A percentile compares a stretch with the other conserved stretches of the same genome.
Conservation (phyloP, 208 protist species). For the Leishmania turanica region DNA sequence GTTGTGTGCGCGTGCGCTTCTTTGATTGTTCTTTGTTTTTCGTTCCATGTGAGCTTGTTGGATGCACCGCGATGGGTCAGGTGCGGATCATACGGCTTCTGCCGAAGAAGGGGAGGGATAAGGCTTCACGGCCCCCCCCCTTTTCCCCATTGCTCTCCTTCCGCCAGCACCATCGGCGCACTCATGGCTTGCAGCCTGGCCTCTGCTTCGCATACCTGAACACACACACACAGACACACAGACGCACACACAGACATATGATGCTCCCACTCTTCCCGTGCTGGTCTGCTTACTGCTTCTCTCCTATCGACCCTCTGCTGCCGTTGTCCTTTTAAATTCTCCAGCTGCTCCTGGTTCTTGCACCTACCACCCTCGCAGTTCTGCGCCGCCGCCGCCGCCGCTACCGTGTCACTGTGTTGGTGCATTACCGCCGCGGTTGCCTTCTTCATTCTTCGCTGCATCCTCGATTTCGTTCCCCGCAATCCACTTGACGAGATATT, state of each 20-base stretch:
- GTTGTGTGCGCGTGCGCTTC: background rate
- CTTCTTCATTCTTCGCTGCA: background rate
- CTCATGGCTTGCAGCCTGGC: background rate
- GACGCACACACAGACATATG: background rate
- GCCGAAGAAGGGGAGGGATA: background rate
- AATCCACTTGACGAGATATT: background rate
- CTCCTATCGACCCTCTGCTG: background rate
- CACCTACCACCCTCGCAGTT: background rate
- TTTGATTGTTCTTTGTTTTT: background rate
- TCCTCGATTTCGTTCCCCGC: background rate
- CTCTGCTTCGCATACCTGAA: background rate
- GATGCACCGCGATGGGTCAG: background rate
- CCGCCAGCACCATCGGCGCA: background rate
- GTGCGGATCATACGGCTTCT: background rate
- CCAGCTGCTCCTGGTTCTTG: no score
- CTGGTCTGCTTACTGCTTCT: background rate
- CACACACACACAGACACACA: background rate
- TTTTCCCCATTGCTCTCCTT: background rate
- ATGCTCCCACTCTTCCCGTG: background rate
- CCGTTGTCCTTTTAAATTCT: background rate
- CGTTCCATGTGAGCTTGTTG: background rate
- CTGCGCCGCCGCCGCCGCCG: background rate
- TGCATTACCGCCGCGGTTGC: background rate
- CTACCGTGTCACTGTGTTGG: background rate
- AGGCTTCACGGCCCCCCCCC: background rate